These are phyloP conservation scores for Ustilago trichophora DNA, from an alignment of 1,284 basidiomycete genomes.

Conservation along the genomic window DNA sequence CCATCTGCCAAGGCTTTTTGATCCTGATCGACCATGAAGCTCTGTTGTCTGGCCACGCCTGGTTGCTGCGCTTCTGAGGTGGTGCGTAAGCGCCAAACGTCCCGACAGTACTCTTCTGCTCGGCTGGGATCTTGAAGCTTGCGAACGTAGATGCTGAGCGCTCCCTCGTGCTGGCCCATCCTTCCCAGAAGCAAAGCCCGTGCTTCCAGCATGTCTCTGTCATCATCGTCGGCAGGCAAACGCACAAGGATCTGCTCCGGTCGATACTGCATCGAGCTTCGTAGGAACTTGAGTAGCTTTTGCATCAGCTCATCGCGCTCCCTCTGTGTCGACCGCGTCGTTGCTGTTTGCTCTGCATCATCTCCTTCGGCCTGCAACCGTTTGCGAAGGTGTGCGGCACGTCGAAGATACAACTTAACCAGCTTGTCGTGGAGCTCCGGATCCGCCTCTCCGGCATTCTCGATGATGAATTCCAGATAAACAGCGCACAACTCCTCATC, in stretches of 20 bases:
- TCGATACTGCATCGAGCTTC: constrained; percentile 76
- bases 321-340: neutral
- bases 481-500: constrained; percentile 73
- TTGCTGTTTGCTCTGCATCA: neutral
- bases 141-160: constrained; percentile 90
- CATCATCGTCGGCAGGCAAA: constrained; percentile 77
- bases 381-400: constrained; percentile 69
- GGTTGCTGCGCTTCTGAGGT: neutral
- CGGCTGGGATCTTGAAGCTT: constrained; percentile 80
- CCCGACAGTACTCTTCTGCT: constrained; percentile 76
- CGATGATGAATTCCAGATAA: constrained; percentile 88
- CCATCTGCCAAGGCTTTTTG: constrained; percentile 32
- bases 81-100: constrained; percentile 39
- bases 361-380: neutral
- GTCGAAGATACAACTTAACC: constrained; percentile 79
- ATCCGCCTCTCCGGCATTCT: constrained; percentile 76
- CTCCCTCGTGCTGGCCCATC: constrained; percentile 88
- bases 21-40: constrained; percentile 33
- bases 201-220: constrained; percentile 76
- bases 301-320: constrained; percentile 71
- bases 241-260: constrained; percentile 81
- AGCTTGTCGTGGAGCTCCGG: constrained; percentile 84
- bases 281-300: constrained; percentile 81
- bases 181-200: constrained; percentile 88
- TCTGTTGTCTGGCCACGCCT: too few species aligned